These are phyloP conservation scores for Nidula microcarpa DNA, from an alignment of 768 basidiomycete species.

Conservation along the genomic window DNA sequence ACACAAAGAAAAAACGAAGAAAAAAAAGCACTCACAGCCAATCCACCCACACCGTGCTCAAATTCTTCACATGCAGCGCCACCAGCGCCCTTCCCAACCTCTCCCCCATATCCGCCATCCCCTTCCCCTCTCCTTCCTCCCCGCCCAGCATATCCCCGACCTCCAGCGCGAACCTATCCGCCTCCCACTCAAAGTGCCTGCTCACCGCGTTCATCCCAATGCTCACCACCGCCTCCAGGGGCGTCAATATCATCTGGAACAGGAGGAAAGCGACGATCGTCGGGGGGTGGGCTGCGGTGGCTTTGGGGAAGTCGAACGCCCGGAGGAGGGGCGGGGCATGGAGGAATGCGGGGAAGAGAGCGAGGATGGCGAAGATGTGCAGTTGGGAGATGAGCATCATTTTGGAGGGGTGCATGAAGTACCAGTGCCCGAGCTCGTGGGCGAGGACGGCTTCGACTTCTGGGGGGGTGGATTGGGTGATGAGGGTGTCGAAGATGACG, in stretches of 20 bases:
- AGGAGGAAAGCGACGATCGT: slow-evolving; percentile 85
- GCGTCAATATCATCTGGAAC: slow-evolving; percentile 87
- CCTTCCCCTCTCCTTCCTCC: slow-evolving; percentile 38
- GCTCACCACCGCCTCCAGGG: slow-evolving; percentile 70
- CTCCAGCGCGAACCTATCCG: slow-evolving; percentile 83
- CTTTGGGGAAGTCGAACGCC: slow-evolving; percentile 76
- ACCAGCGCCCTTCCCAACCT: slow-evolving; percentile 80
- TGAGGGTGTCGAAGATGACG: slow-evolving; percentile 96
- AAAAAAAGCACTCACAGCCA: slow-evolving; percentile 61
- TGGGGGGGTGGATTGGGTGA: slow-evolving; percentile 84
- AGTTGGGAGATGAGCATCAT: slow-evolving; percentile 82
- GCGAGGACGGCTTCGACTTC: slow-evolving; percentile 98
- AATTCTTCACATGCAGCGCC: slow-evolving; percentile 86
- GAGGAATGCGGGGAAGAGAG: slow-evolving; percentile 87
- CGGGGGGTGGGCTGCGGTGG: slow-evolving; percentile 63
- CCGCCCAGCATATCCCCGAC: slow-evolving; percentile 49
- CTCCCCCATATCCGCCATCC: slow-evolving; percentile 84
- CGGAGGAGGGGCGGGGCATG: slow-evolving; percentile 73
- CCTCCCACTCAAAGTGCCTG: slow-evolving; percentile 89
- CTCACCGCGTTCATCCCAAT: slow-evolving; percentile 80
- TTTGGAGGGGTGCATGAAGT: slow-evolving; percentile 86
- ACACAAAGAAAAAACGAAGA: background rate
- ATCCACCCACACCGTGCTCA: slow-evolving; percentile 93
- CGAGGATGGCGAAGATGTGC: slow-evolving; percentile 84
- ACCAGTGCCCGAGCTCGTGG: slow-evolving; percentile 98